These are phyloP conservation scores for Pezicula neosporulosa DNA, from an alignment of 2,329 filamentous ascomycete species.

Conservation along the genomic window DNA sequence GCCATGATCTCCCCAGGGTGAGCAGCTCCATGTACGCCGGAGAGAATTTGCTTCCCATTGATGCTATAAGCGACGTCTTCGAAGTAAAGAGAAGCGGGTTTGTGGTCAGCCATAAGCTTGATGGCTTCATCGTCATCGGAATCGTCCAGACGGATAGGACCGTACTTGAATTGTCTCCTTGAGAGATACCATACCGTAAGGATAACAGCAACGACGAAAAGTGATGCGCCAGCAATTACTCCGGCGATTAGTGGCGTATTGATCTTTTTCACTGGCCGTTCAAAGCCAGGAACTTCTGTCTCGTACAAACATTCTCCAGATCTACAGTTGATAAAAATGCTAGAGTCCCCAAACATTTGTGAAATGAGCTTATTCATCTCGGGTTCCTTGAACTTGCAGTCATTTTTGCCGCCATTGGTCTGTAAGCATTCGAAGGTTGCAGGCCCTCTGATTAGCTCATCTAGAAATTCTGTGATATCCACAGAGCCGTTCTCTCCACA, in stretches of 20 bases:
- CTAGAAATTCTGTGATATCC: conserved; percentile 86
- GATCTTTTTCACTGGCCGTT: conserved; percentile 85
- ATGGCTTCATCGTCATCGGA: conserved; percentile 84
- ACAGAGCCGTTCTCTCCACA: conserved; percentile 90
- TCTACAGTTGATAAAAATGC: conserved; percentile 77
- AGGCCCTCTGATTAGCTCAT: conserved; percentile 79
- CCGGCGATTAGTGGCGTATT: conserved; percentile 95
- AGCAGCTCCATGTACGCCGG: conserved; percentile 78
- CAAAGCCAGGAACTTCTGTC: conserved; percentile 89
- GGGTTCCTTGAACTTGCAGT: conserved; percentile 85
- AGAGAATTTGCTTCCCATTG: conserved; percentile 83
- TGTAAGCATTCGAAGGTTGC: conserved; percentile 76
- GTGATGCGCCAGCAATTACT: conserved; percentile 79
- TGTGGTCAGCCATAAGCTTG: conserved; percentile 88
- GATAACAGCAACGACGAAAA: conserved; percentile 88
- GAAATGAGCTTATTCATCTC: conserved; percentile 89
- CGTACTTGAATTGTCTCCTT: conserved; percentile 65
- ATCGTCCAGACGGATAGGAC: conserved; percentile 79
- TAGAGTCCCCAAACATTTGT: conserved; percentile 84
- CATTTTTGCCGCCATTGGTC: conserved; percentile 57
- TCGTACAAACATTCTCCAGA: conserved; percentile 91
- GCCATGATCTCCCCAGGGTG: conserved; percentile 93
- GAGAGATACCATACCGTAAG: conserved; percentile 85
- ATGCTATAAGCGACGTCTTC: conserved; percentile 83
- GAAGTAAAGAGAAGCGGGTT: conserved; percentile 84